Percentiles rank a stretch among this genome's conserved stretches.
Conservation (phyloP, 306 rosid species). For the Begonia fuchsioides region DNA sequence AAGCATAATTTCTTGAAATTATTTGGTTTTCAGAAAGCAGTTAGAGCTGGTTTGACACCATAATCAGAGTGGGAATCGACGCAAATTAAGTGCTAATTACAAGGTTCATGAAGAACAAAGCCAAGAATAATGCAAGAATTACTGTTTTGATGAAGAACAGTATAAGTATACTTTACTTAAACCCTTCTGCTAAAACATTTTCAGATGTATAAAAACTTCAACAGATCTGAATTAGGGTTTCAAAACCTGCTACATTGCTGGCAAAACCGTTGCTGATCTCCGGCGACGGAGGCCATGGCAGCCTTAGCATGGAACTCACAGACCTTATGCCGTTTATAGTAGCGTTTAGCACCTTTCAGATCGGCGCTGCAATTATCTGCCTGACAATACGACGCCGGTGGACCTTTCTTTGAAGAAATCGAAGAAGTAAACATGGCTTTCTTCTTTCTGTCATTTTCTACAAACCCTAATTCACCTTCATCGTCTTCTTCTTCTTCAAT, state of each 20-base stretch:
- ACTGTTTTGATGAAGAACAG: background rate
- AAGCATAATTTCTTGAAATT: no score
- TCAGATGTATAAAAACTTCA: background rate
- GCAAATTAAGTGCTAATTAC: no score
- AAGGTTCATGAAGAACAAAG: background rate
- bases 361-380: constrained; percentile 62
- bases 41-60: no score
- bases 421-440: constrained; percentile 12
- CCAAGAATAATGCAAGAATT: background rate
- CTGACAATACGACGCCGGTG: constrained; percentile 42
- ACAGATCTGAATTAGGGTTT: constrained; percentile 37
- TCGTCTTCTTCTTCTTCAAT: constrained; percentile 28
- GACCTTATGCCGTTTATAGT: constrained; percentile 80
- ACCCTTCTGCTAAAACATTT: no score
- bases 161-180: background rate
- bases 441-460: constrained; percentile 35
- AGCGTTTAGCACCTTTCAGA: constrained; percentile 51
- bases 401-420: constrained; percentile 22
- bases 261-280: constrained; percentile 63
- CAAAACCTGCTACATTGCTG: constrained; percentile 96
- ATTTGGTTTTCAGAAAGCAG: no score
- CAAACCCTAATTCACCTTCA: constrained; percentile 13
- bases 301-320: constrained; percentile 83
- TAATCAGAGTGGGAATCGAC: no score
- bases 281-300: constrained; percentile 31